Evolutionary conservation across 441 rosid genomes (phyloP), one percentile per base, ranked within the genome.

Genomic region (Hypseocharis bilobata): DNA sequence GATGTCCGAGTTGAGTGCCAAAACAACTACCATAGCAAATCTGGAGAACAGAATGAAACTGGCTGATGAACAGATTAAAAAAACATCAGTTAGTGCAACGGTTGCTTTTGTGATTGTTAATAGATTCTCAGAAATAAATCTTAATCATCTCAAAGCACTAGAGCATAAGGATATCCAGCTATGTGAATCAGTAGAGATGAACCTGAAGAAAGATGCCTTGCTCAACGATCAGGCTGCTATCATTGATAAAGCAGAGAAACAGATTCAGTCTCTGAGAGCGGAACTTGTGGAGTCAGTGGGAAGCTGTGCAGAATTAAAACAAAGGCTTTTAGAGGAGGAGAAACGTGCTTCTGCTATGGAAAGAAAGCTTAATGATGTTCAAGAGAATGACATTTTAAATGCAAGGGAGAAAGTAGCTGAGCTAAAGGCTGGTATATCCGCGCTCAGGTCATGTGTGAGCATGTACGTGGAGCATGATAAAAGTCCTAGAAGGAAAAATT

Each of bases 51-150:
- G 76, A 79, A 67, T 88, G 69, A 87, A 87, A 75, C 69, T 76
- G 73, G 85, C 82, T 64, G 79, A 84, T 73, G 75, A 62, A 65
- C 70, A 70, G 68, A 76, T 83, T 42, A 69, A 62, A 67, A 81
- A 76, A 64, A 76, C 88, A 74, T 83, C 97, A 65, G 54, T 63
- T 62, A 84, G 83, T 60, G 96, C 99, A 70, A 88, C 98, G 44
- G 89, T 77, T 66, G 97, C 96, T 72, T 85, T 91, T 77, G 80
- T 91, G 56, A 55, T 89, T 69, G 87, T 91, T 66, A 88, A 82
- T 75, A 81, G 91, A 75, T 73, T 84, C 60, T 86, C 96, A 30
- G 92, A 89, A 79, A 67, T 78, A 63, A 81, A 76, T 65, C 62
- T 60, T 57, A 66, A 73, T 40, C 80, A 80, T 66, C 80, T 70